phyloP scores from a whole-genome alignment of 2,329 filamentous ascomycete genomes.

The Hirsutella rhossiliensis region DNA sequence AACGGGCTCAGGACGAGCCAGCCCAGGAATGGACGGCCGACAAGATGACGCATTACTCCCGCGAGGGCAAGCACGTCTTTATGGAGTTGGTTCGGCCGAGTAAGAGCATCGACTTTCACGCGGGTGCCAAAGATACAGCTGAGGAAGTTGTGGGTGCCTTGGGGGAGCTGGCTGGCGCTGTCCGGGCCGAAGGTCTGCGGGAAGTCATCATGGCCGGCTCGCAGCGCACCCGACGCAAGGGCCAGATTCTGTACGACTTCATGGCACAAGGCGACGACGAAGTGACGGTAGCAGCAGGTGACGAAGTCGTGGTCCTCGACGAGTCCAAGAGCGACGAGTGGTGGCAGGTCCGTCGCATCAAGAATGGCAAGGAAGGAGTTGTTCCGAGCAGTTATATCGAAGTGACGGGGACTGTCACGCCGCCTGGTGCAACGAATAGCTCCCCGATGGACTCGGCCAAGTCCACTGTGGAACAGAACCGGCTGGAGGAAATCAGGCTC shows the following conservation, averaged over 20 bases:
- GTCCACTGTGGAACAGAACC: conserved; percentile 66
- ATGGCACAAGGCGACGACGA: conserved; percentile 95
- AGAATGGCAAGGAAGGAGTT: conserved; percentile 89
- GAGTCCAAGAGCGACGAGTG: conserved; percentile 91
- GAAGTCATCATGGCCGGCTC: conserved; percentile 78
- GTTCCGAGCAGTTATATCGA: conserved; percentile 96
- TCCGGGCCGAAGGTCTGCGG: conserved; percentile 68
- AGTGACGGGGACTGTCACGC: conserved; percentile 55
- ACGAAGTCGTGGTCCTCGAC: conserved; percentile 84
- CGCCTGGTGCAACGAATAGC: conserved; percentile 29
- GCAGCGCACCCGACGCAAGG: conserved; percentile 62
- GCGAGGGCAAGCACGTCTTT: conserved; percentile 96
- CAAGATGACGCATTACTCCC: conserved; percentile 92
- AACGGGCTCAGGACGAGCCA: conserved; percentile 69
- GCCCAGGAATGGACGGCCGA: conserved; percentile 91
- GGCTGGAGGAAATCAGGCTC: conserved; percentile 70
- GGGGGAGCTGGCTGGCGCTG: conserved; percentile 78
- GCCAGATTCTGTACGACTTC: conserved; percentile 86
- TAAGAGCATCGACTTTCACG: conserved; percentile 94
- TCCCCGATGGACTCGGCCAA: conserved; percentile 36
- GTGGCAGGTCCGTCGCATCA: conserved; percentile 89
- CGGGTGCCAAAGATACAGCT: conserved; percentile 91
- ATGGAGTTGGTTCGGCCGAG: conserved; percentile 84
- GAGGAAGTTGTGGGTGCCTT: conserved; percentile 82
- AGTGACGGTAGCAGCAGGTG: conserved; percentile 78